Evolutionary conservation across 116 monocot genomes (phyloP).

Genomic region (Phalaenopsis hybrid): DNA sequence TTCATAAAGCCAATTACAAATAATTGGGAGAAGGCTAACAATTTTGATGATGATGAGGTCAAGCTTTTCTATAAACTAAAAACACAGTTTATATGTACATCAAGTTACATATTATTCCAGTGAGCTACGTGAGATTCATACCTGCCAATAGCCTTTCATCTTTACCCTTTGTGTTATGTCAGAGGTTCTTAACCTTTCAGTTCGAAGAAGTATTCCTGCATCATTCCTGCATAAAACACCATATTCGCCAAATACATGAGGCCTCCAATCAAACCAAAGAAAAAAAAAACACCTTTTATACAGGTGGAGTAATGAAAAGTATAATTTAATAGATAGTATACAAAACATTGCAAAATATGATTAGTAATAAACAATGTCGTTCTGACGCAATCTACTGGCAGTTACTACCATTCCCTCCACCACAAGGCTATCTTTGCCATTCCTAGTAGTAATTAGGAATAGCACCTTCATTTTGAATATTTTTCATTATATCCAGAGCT

Average conservation of each 20-base stretch:
- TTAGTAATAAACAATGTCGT: neutral
- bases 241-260: neutral
- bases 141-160: conserved; percentile 96
- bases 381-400: neutral
- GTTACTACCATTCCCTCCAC: neutral
- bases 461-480: neutral
- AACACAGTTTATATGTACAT: neutral
- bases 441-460: neutral
- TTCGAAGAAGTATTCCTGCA: conserved; percentile 66
- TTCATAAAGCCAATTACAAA: neutral
- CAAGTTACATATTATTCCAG: too few species aligned
- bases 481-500: neutral
- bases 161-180: conserved; percentile 94
- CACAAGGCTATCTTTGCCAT: neutral
- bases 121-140: conserved; percentile 9
- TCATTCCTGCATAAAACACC: conserved; percentile 59
- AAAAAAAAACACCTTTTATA: neutral
- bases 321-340: neutral
- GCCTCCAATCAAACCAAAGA: neutral
- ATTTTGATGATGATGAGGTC: neutral
- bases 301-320: neutral
- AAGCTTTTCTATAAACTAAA: neutral
- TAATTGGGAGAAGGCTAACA: too few species aligned
- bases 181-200: conserved; percentile 76
- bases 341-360: neutral